Evolutionary conservation across 2,329 filamentous ascomycete genomes (phyloP), one percentile per base, ranked within the genome.

Genomic region (Xylariaceae sp.): DNA sequence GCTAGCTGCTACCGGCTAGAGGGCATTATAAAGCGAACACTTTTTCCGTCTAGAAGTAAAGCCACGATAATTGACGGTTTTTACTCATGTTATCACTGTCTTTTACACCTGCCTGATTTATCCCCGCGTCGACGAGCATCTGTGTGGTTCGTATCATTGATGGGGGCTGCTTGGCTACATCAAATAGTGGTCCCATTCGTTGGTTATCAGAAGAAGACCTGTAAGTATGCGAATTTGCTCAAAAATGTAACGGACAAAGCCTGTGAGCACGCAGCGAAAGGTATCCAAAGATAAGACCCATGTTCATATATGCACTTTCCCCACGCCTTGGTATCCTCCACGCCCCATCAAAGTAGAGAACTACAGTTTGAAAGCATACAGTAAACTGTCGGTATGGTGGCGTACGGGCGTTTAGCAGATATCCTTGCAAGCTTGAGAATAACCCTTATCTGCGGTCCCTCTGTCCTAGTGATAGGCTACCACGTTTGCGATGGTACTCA

Each of bases 241-340:
- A 21, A 11, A 9, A 33, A 35, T 36, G n/a, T 27, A 18, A 13
- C 20, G 26, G 27, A 15, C 5, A 18, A 35, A 9, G 16, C 40
- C 37, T 26, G 24, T 18, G 45, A 27, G 43, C n/a, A 26, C 48
- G 44, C 32, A 26, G n/a, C n/a, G 30, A 23, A 13, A 24, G 43
- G 41, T 26, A 9, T 43, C 47, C n/a, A 40, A 29, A 53, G 53
- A 56, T 53, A 56, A 56, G 42, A 56, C 53, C 53, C 53, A 40
- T 49, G 49, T n/a, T 40, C 13, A 43, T 24, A 33, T 48, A 56
- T 56, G 49, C 43, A 40, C 30, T 35, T 43, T 26, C 53, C 48
- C 53, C 53, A 30, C 53, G 35, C n/a, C 24, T 9, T 18, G 18
- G 33, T 43, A 43, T 42, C 24, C 16, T n/a, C 6, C 30, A 42